Evolutionary conservation across 1,284 basidiomycete species (phyloP), one percentile per base, ranked within the genome.

Genomic region (Tilletiopsis washingtonensis): DNA sequence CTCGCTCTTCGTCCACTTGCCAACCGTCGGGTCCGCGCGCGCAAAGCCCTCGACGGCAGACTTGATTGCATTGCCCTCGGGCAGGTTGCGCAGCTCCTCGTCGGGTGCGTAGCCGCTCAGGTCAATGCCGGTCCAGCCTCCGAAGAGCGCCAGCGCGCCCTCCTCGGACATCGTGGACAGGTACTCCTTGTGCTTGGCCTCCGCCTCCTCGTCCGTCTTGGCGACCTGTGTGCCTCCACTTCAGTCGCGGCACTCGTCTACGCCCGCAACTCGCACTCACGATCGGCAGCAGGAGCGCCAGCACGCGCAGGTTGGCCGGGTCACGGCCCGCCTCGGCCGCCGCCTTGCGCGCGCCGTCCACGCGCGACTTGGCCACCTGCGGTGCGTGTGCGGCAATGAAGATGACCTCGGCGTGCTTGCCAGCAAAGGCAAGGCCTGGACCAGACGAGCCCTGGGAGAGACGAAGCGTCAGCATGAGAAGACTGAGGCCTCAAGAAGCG

Each of bases 331-430:
- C 56, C 4, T 48, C 47, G 6, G 49, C 48, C 11, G 64, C 67
- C 1, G 53, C 59, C 2, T 51, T 40, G 2, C 69, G 56, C 0
- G 64, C 62, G 0, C 57, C 59, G 14, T 65, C 59, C 5, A 74
- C 70, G 6, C 67, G 53, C 21, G 59, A 56, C 32, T 61, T 63
- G 40, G 70, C 71, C 6, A 71, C 61, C 2, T 56, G 51, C 24
- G 61, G 63, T 20, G 57, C 54, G 56, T 69, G 66, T 1, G 66
- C 64, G 3, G 62, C 66, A 51, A 75, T 69, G 47, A 75, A 75
- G 32, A 75, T 69, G 19, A 66, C 70, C 50, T 75, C 73, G 26
- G 73, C 72, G 47, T 74, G 73, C 44, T 67, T 65, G 29, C 66
- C 69, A 0, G 64, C 73, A 38, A 75, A 75, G 1, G 58, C 64